These are phyloP conservation scores for Pseudoneurospora amorphoporcata DNA, from an alignment of 495 filamentous ascomycete genomes.

Conservation along the genomic window DNA sequence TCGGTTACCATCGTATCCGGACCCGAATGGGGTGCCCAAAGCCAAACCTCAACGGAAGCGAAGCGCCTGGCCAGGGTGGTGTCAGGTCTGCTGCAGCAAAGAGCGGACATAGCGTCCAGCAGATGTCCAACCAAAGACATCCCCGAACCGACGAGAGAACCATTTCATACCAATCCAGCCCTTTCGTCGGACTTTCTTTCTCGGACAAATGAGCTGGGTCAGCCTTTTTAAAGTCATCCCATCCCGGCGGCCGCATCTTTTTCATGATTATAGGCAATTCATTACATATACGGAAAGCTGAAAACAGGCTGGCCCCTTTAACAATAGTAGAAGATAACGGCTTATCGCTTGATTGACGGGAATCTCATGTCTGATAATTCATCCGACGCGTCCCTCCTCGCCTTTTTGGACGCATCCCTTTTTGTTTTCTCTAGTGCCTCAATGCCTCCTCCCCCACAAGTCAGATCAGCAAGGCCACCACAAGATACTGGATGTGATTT, in stretches of 20 bases:
- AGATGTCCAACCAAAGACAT: background rate
- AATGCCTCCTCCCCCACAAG: background rate
- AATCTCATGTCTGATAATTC: background rate
- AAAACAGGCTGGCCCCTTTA: background rate
- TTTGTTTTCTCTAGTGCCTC: background rate
- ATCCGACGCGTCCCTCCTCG: background rate
- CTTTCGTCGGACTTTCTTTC: background rate
- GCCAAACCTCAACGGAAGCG: background rate
- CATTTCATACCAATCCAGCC: background rate
- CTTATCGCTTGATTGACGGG: background rate
- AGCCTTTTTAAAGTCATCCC: background rate
- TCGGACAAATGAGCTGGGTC: background rate
- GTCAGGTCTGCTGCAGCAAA: background rate
- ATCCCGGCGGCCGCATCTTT: background rate
- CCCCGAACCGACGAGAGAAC: background rate
- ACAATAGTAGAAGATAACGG: background rate
- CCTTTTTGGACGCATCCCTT: background rate
- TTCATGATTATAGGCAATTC: background rate
- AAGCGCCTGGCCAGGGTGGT: background rate
- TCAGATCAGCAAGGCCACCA: background rate
- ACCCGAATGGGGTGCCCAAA: background rate
- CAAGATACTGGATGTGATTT: background rate
- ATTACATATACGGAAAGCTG: conserved; percentile 1
- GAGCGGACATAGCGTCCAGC: background rate
- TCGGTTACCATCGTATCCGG: background rate